These are phyloP conservation scores for Beauveria medogensis DNA, from an alignment of 2,329 filamentous ascomycete species.

Conservation along the genomic window DNA sequence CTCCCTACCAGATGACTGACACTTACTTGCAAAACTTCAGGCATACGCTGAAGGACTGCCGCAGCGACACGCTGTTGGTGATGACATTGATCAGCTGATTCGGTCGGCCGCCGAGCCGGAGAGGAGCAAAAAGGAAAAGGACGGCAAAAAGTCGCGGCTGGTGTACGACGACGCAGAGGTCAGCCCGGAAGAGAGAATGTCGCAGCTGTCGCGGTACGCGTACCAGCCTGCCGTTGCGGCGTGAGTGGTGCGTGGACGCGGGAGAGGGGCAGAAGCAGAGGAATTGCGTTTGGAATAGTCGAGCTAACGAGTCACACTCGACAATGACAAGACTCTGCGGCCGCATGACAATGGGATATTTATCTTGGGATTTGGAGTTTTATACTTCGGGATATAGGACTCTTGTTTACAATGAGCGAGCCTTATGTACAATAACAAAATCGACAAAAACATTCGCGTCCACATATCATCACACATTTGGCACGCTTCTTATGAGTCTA, in stretches of 20 bases:
- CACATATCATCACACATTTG: not conserved
- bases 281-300: not conserved
- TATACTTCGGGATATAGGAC: constrained; percentile 1
- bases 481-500: not conserved
- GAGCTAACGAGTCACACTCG: not conserved
- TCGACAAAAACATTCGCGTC: not conserved
- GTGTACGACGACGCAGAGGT: constrained; percentile 73
- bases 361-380: constrained; percentile 7
- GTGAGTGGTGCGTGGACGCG: not conserved
- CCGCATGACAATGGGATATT: not conserved
- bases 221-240: constrained; percentile 31
- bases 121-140: constrained; percentile 61
- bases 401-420: not conserved
- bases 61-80: constrained; percentile 30
- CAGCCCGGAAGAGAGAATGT: constrained; percentile 88
- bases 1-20: not conserved
- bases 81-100: constrained; percentile 59
- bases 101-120: constrained; percentile 51
- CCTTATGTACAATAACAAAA: not conserved
- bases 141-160: constrained; percentile 61
- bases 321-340: not conserved
- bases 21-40: not conserved
- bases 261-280: not conserved
- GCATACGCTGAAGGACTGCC: constrained; percentile 23
- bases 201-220: constrained; percentile 66